Conservation (phyloP, 2,329 filamentous ascomycete species). For the Colletotrichum phormii region DNA sequence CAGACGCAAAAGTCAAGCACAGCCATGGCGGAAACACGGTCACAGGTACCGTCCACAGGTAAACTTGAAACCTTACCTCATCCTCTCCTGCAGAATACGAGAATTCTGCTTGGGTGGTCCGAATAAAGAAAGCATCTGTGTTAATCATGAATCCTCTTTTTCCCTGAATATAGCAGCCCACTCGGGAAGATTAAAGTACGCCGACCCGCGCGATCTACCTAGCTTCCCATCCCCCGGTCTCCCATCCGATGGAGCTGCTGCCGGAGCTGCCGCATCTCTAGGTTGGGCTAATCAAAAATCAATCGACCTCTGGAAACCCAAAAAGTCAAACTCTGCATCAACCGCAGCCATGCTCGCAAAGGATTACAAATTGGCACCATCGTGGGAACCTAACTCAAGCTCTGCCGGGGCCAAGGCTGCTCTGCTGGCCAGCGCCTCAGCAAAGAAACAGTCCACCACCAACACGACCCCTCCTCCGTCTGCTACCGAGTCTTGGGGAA, state of each 20-base stretch:
- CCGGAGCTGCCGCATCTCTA: slow-evolving; percentile 78
- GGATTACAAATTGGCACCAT: slow-evolving; percentile 56
- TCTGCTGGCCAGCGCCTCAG: slow-evolving; percentile 63
- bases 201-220: slow-evolving; percentile 77
- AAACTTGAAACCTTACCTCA: slow-evolving; percentile 28
- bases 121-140: background rate
- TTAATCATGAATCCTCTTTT: slow-evolving; percentile 3
- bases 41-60: slow-evolving; percentile 34
- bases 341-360: slow-evolving; percentile 55
- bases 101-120: background rate
- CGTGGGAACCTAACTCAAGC: slow-evolving; percentile 73
- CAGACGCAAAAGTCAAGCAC: slow-evolving; percentile 10
- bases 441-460: slow-evolving; percentile 49
- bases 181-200: slow-evolving; percentile 72
- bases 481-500: slow-evolving; percentile 62
- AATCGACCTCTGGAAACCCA: slow-evolving; percentile 74
- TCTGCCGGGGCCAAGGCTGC: slow-evolving; percentile 81
- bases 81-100: slow-evolving; percentile 22
- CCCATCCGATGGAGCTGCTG: slow-evolving; percentile 67
- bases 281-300: slow-evolving; percentile 78
- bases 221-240: slow-evolving; percentile 78
- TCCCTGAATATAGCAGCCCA: slow-evolving; percentile 26
- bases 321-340: slow-evolving; percentile 64
- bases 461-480: slow-evolving; percentile 58
- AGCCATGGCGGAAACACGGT: slow-evolving; percentile 36